Evolutionary conservation across 768 basidiomycete genomes (phyloP).

Genomic region (Tulasnella sp.): DNA sequence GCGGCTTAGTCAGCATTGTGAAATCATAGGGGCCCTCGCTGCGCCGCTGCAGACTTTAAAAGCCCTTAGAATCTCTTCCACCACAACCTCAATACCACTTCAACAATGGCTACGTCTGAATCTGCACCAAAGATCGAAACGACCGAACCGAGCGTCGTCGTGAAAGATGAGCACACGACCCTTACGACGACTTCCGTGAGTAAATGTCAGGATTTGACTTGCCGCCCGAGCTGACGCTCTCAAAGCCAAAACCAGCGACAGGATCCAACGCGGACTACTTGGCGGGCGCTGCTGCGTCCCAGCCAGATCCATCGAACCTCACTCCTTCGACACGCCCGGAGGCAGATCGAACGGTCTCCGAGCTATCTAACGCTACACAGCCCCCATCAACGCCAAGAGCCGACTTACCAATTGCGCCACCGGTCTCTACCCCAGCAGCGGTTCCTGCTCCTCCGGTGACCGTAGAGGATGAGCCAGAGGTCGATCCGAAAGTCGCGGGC

Average conservation of each 20-base stretch:
- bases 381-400: neutral
- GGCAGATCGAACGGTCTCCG: neutral
- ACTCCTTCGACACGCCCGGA: neutral
- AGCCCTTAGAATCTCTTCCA: neutral
- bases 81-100: neutral
- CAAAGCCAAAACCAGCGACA: neutral
- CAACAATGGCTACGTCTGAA: neutral
- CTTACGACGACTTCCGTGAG: neutral
- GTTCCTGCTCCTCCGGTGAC: neutral
- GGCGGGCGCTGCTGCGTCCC: neutral
- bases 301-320: neutral
- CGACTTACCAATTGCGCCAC: neutral
- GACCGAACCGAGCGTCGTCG: neutral
- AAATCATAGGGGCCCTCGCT: neutral
- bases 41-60: neutral
- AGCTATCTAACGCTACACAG: slow-evolving; percentile 3
- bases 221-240: neutral
- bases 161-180: neutral
- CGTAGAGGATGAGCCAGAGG: neutral
- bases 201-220: neutral
- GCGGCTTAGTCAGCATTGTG: neutral
- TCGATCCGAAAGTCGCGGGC: slow-evolving; percentile 39
- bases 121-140: neutral
- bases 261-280: neutral
- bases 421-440: neutral